Evolutionary conservation across 192 early-diverging fungal species (phyloP).

Genomic region (Gryganskiella cystojenkinii): DNA sequence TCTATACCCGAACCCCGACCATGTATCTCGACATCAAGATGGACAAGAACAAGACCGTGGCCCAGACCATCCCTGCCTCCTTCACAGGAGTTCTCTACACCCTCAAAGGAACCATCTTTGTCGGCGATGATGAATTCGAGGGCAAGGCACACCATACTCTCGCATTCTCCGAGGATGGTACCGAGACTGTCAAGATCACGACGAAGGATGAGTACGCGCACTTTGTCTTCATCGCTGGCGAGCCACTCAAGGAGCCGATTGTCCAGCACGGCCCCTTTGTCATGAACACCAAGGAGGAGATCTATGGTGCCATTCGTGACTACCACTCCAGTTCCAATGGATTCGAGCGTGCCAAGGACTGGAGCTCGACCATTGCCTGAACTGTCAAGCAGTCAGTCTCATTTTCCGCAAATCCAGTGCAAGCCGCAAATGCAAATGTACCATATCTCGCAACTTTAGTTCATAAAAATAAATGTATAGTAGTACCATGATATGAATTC

Average conservation of each 20-base stretch:
- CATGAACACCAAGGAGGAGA: slow-evolving; percentile 69
- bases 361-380: slow-evolving; percentile 50
- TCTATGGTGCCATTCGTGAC: slow-evolving; percentile 62
- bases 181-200: slow-evolving; percentile 19
- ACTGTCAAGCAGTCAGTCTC: no score
- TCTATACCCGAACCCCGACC: slow-evolving; percentile 30
- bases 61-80: slow-evolving; percentile 27
- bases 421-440: no score
- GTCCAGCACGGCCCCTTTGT: slow-evolving; percentile 72
- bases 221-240: slow-evolving; percentile 52
- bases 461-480: no score
- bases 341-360: slow-evolving; percentile 68
- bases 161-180: slow-evolving; percentile 28
- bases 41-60: slow-evolving; percentile 13
- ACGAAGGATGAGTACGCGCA: slow-evolving; percentile 21
- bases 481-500: no score
- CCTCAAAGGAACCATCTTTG: slow-evolving; percentile 16
- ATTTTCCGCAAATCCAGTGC: no score
- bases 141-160: slow-evolving; percentile 6
- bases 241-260: slow-evolving; percentile 64
- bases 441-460: no score
- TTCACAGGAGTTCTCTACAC: slow-evolving; percentile 34
- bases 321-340: slow-evolving; percentile 70
- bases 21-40: slow-evolving; percentile 37
- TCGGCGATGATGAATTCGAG: slow-evolving; percentile 29